Base-by-base conservation (phyloP, 192 early-diverging fungal genomes). In the Spizellomyces punctatus region DNA sequence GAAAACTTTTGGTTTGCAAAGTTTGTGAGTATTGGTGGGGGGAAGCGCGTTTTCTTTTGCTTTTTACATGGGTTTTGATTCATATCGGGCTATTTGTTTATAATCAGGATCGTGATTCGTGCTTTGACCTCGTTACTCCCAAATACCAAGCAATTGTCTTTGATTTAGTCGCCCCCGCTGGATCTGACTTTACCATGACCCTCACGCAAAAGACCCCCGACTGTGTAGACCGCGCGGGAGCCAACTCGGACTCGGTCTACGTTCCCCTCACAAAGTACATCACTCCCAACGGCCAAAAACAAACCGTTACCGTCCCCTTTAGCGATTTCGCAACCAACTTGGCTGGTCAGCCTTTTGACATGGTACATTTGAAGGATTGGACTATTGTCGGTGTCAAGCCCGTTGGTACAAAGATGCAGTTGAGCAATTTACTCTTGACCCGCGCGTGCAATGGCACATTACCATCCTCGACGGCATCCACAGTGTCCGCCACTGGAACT, bases 1-100 rank as follows among this genome's bases (percentile, higher is more conserved):
- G 10, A 8, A 46, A 77, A 77, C 65, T 77, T 67, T 72, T 80
- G 63, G 64, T 80, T 76, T 49, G 45, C 52, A 58, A 80, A 80
- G 63, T 78, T 80, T 47, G 27, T 36, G 27, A 36, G 27, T 36
- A 36, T n/a, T n/a, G n/a, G n/a, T n/a, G n/a, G n/a, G n/a, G n/a
- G n/a, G n/a, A n/a, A n/a, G n/a, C n/a, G n/a, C n/a, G n/a, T n/a
- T n/a, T n/a, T n/a, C n/a, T n/a, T n/a, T n/a, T n/a, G n/a, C n/a
- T n/a, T 36, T 36, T 36, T 36, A 36, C 27, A 36, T 36, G n/a
- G n/a, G 1, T 36, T 36, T 36, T 36, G 27, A 36, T 36, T 36
- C 0, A 36, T 36, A 0, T 36, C 1, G 27, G 27, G 27, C n/a
- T n/a, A n/a, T 36, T 36, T 36, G 27, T 36, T 36, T 36, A 36